phyloP scores from a whole-genome alignment of 139 green algal species.

The Volvox africanus region DNA sequence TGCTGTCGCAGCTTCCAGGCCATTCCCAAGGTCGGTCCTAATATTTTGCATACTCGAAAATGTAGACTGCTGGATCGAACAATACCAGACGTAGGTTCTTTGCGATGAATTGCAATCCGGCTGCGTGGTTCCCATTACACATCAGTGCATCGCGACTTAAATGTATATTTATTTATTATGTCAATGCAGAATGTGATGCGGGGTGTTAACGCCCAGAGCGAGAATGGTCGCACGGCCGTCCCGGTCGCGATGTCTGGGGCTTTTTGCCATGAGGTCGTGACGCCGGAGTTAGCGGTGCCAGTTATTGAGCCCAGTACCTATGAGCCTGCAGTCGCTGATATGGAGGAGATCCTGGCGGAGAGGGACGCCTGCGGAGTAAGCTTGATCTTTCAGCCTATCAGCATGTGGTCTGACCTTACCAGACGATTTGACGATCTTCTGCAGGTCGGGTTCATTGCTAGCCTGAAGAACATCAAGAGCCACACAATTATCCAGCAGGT shows the following conservation, averaged over 20 bases:
- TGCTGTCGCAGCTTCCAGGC: neutral
- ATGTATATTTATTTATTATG: neutral
- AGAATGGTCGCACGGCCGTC: neutral
- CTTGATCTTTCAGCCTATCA: neutral
- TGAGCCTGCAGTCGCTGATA: conserved; percentile 72
- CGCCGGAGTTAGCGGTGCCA: conserved; percentile 16
- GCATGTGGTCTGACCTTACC: conserved; percentile 12
- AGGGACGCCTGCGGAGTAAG: conserved; percentile 95
- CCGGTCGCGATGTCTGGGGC: conserved; percentile 36
- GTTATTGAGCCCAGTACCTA: too few relatives aligned
- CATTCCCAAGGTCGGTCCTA: conserved; percentile 9
- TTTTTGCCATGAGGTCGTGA: neutral
- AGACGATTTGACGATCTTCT: neutral
- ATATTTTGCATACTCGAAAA: neutral
- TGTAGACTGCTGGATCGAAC: neutral
- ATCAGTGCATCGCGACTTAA: neutral
- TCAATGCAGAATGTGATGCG: conserved; percentile 27
- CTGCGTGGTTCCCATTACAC: neutral
- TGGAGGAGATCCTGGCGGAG: conserved; percentile 94
- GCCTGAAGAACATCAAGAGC: conserved; percentile 86
- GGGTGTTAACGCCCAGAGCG: neutral
- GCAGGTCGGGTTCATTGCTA: conserved; percentile 98
- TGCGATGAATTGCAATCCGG: neutral
- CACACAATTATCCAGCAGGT: conserved; percentile 95
- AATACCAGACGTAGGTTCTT: conserved; percentile 9